A percentile compares a stretch with the other conserved stretches of the same genome.
These are phyloP conservation scores for Emergomyces orientalis DNA, from an alignment of 2,329 filamentous ascomycete species.

Conservation along the genomic window DNA sequence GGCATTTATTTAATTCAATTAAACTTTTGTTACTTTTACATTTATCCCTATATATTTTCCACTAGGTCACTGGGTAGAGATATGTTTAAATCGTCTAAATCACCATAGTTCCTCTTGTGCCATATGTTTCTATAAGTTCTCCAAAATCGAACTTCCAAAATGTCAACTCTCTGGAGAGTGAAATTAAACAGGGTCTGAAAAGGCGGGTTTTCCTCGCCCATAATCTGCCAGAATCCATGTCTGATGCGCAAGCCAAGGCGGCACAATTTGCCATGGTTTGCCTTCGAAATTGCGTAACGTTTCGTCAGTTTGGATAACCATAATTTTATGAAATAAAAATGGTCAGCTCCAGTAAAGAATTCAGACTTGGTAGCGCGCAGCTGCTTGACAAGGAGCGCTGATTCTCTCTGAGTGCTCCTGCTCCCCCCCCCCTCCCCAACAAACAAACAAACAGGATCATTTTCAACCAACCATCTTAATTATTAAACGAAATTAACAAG, in stretches of 20 bases:
- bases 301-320: neutral
- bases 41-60: too few relatives aligned
- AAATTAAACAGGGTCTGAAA: neutral
- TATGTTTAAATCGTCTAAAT: too few relatives aligned
- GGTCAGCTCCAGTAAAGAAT: neutral
- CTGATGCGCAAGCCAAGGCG: neutral
- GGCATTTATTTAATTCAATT: too few relatives aligned
- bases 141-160: neutral
- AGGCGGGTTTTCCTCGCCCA: neutral
- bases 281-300: neutral
- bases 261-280: neutral
- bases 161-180: neutral
- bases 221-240: neutral
- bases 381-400: too few relatives aligned
- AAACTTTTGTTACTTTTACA: too few relatives aligned
- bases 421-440: too few relatives aligned
- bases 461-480: neutral
- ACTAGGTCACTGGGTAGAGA: too few relatives aligned
- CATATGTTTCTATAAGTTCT: neutral
- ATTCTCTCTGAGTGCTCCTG: too few relatives aligned
- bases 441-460: neutral
- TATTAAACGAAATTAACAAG: slow-evolving; percentile 1
- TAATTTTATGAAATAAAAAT: neutral
- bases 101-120: neutral
- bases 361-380: too few relatives aligned